Percentiles rank a stretch among this genome's conserved stretches.
These are phyloP conservation scores for Cladophialophora bantiana DNA, from an alignment of 2,329 filamentous ascomycete species.

Conservation along the genomic window DNA sequence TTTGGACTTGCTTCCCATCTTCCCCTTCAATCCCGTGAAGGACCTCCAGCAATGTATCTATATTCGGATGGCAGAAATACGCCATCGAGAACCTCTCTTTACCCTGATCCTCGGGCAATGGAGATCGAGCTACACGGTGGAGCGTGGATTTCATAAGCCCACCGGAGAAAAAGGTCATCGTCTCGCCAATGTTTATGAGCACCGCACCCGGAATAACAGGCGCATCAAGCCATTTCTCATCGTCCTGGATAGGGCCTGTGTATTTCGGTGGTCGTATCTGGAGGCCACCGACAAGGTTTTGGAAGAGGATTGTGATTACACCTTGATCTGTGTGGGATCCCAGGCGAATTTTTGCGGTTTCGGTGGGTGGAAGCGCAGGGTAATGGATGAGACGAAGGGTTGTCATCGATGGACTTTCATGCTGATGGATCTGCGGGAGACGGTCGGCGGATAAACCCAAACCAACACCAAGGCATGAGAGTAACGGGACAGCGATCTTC, in stretches of 20 bases:
- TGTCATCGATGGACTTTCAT: conserved; percentile 64
- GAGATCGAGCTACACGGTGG: conserved; percentile 70
- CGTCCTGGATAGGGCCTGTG: conserved; percentile 45
- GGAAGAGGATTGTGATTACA: conserved; percentile 63
- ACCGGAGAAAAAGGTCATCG: conserved; percentile 56
- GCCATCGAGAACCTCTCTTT: conserved; percentile 79
- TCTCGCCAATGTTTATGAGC: conserved; percentile 60
- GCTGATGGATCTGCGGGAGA: conserved; percentile 77
- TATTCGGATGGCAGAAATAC: conserved; percentile 90
- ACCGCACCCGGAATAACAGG: conserved; percentile 56
- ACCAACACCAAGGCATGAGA: conserved; percentile 67
- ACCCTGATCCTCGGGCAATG: conserved; percentile 58
- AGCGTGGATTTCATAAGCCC: conserved; percentile 59
- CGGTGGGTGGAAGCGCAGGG: conserved; percentile 65
- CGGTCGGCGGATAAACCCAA: conserved; percentile 71
- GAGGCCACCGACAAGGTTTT: conserved; percentile 63
- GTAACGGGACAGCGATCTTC: conserved; percentile 32
- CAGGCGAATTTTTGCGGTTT: conserved; percentile 70
- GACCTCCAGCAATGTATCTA: conserved; percentile 75
- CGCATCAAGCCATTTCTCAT: conserved; percentile 58
- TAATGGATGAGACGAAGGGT: conserved; percentile 78
- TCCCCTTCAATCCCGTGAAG: conserved; percentile 71
- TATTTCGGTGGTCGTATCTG: conserved; percentile 66
- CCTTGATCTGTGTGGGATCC: conserved; percentile 70
- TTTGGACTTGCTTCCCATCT: conserved; percentile 55